Base-by-base conservation (phyloP, 116 monocot genomes). In the Posidonia oceanica region DNA sequence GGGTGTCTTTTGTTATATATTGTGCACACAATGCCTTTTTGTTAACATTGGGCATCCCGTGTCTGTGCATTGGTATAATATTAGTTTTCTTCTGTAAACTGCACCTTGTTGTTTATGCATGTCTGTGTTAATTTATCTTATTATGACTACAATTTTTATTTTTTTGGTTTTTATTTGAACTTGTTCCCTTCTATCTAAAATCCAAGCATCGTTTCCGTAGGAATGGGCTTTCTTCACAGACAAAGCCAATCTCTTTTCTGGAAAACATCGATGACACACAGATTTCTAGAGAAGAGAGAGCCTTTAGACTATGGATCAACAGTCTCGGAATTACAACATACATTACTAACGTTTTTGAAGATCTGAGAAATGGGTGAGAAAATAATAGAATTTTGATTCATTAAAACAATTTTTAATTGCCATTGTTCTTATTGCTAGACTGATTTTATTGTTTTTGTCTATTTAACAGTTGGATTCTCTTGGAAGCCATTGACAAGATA, bases 281-380 rank as follows among this genome's bases (percentile, higher is more conserved):
- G 67, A 77, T 90, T 76, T 94, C 94, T 42, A 74, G 94, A 52
- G 94, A 94, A 80, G 94, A 94, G 77, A 83, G 90, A 72, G 85
- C 79, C 22, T 94, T 90, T 75, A 81, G 94, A 39, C 69, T 94
- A 63, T 94, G 94, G 94, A 80, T 94, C 54, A 94, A 94, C 64
- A 87, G 94, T 71, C 90, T 90, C 68, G 94, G 94, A 68, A 82
- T 87, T 68, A 85, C 90, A 63, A 85, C 71, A 29, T 94, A 90
- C 70, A 83, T 94, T 22, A 82, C 85, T 71, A 90, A 90, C 80
- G 83, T 94, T 13, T 94, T 94, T 80, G 94, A 94, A 81, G 94
- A 94, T 83, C 87, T 94, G 68, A 83, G 94, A 75, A 83, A 90
- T 82, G 94, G 94, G 94, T 94, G 81, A 71, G 75, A 48, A 8